Evolutionary conservation across 805 yeast species (phyloP), one percentile per base, ranked within the genome.

Genomic region (Candida vaughaniae): DNA sequence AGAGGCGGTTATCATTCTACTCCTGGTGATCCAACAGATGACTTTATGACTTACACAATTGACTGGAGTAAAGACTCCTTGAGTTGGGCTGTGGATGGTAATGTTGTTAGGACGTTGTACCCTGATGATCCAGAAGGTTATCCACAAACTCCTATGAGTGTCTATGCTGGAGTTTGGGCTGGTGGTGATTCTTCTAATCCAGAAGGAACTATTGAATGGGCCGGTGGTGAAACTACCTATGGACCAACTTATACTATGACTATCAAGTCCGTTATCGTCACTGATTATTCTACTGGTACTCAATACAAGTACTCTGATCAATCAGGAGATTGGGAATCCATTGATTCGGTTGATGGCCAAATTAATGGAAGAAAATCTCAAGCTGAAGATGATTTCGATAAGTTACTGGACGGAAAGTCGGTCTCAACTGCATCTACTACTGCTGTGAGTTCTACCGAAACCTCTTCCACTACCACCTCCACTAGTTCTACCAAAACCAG

Each of bases 61-160:
- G 95, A 88, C 48, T 89, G 96, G 96, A 78, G 82, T 2, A 64
- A 76, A 47, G 82, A 80, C 29, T 53, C 65, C 6, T 64, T 84
- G 27, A 67, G 74, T 6, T 90, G 95, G 89, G 76, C 74, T 39
- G 49, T 87, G 17, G 95, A 90, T 52, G 95, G 91, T 19, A 53
- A 46, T 6, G 67, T 71, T 1, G 78, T 86, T 7, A 78, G 97
- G 67, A 75, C 85, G 1, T 63, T 90, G 36, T 30, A 41, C n/a
- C 69, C 77, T 39, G 62, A 66, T 38, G 56, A 55, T 39, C 66
- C 80, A 16, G 72, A 78, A 53, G 95, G 95, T 4, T 90, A 76
- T 60, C 97, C 97, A 29, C 95, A 89, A 64, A 67, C 88, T n/a
- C 97, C 97, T 33, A 86, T 89, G 90, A 72, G 66, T 46, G 56